A percentile compares a stretch with the other conserved stretches of the same genome.
Evolutionary conservation across 2,329 filamentous ascomycete species (phyloP).

Genomic region (Alternaria brassicae): DNA sequence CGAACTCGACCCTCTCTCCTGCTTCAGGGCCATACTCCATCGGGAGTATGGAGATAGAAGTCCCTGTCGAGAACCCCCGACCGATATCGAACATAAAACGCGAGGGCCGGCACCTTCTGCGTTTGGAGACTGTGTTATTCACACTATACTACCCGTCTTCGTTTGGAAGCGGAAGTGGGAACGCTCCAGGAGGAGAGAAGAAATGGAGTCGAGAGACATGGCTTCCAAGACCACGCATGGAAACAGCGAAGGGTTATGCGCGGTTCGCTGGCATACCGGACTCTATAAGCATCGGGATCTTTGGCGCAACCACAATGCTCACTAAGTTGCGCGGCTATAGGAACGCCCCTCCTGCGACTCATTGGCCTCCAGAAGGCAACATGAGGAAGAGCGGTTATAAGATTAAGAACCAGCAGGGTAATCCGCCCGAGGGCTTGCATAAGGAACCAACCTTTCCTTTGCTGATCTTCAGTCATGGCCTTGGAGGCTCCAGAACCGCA

Average conservation of each 20-base stretch:
- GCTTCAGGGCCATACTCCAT: conserved; percentile 61
- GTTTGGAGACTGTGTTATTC: conserved; percentile 68
- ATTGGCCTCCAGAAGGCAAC: conserved; percentile 59
- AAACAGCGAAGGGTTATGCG: conserved; percentile 67
- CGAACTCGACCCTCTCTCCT: conserved; percentile 55
- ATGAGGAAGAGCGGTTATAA: conserved; percentile 48
- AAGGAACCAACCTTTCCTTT: conserved; percentile 63
- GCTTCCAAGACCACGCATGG: conserved; percentile 65
- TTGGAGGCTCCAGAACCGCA: conserved; percentile 68
- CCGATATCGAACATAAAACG: conserved; percentile 61
- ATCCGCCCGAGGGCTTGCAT: conserved; percentile 43
- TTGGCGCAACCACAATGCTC: conserved; percentile 66
- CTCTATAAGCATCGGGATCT: conserved; percentile 58
- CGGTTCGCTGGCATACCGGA: conserved; percentile 63
- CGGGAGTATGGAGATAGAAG: conserved; percentile 62
- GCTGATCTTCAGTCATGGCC: conserved; percentile 70
- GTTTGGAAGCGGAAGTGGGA: conserved; percentile 50
- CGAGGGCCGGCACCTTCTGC: conserved; percentile 56
- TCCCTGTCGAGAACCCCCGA: conserved; percentile 57
- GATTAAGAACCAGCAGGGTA: conserved; percentile 53
- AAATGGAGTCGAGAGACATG: conserved; percentile 65
- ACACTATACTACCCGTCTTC: conserved; percentile 70
- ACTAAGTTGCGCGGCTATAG: conserved; percentile 70
- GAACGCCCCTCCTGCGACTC: conserved; percentile 65
- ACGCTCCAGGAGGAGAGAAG: conserved; percentile 50